Base-by-base conservation (phyloP, 768 basidiomycete genomes). In the Tremella fuciformis region DNA sequence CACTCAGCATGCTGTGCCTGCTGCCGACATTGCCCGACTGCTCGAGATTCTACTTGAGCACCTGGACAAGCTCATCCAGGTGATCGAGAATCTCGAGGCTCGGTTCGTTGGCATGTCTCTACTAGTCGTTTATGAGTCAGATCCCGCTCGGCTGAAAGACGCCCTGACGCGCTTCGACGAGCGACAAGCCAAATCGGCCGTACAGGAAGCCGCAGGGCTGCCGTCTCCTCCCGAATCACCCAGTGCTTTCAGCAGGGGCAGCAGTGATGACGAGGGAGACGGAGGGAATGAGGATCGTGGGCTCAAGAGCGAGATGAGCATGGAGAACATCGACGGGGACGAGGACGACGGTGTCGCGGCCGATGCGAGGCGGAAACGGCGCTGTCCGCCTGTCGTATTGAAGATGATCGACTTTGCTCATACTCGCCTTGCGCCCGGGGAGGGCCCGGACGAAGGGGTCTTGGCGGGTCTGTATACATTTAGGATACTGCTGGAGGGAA, bases 341-440 rank as follows among this genome's bases (percentile, higher is more conserved):
- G 54, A 52, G n/a, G 44, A 59, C 11, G 69, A 74, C 55, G 70
- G 67, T 34, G 54, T 51, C 19, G 56, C 49, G 49, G 62, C 60
- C 21, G 68, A 66, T 25, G 69, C 60, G 11, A 62, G 61, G 44
- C n/a, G 53, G 55, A 50, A 66, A 18, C 48, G 63, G 49, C 44
- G 37, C 55, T 81, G 79, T 29, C 81, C 80, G 16, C 82, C 84
- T 29, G 87, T 83, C 62, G 79, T 81, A 13, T 81, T 96, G 59
- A 86, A 86, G 64, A 78, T 96, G 63, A 97, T 98, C 64, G 94
- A 99, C 79, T 97, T 99, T 74, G 93, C 92, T 7, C 94, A 98
- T 75, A 87, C 91, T 1, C 79, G 82, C 21, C 62, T 88, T 13
- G 80, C 77, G 7, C 82, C 84, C 0, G 89, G 87, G 0, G 67